phyloP scores from a whole-genome alignment of 306 rosid species.

The Luffa aegyptiaca region DNA sequence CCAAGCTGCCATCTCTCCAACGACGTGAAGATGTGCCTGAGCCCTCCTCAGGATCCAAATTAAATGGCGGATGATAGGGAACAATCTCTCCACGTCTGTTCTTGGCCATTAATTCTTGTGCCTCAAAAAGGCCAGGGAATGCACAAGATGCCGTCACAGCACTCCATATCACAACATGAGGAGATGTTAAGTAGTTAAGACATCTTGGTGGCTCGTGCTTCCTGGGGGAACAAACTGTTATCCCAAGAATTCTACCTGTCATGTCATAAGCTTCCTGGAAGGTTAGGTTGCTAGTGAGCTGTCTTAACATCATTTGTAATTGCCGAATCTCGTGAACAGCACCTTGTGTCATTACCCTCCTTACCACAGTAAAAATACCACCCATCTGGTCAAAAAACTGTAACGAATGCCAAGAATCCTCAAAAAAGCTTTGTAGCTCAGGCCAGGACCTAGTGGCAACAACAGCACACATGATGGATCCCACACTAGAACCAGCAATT shows the following conservation, averaged over 20 bases:
- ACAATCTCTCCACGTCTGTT: slow-evolving; percentile 88
- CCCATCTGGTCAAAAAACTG: slow-evolving; percentile 91
- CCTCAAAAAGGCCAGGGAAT: slow-evolving; percentile 97
- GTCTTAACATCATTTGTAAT: slow-evolving; percentile 81
- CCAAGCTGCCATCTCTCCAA: slow-evolving; percentile 98
- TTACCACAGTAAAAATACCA: slow-evolving; percentile 80
- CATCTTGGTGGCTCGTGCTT: slow-evolving; percentile 98
- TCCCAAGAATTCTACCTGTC: slow-evolving; percentile 94
- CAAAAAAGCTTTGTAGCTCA: slow-evolving; percentile 87
- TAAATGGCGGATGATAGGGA: slow-evolving; percentile 92
- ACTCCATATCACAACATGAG: slow-evolving; percentile 97
- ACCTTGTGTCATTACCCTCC: slow-evolving; percentile 70
- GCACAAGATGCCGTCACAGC: slow-evolving; percentile 99
- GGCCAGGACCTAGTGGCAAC: slow-evolving; percentile 98
- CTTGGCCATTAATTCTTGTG: slow-evolving; percentile 98
- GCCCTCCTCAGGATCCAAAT: slow-evolving; percentile 82
- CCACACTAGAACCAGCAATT: slow-evolving; percentile 96
- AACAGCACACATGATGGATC: slow-evolving; percentile 86
- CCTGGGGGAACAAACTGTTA: slow-evolving; percentile 94
- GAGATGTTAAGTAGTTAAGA: slow-evolving; percentile 95
- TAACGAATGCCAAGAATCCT: slow-evolving; percentile 77
- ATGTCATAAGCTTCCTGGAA: slow-evolving; percentile 98
- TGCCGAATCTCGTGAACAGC: slow-evolving; percentile 95
- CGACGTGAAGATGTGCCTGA: slow-evolving; percentile 54
- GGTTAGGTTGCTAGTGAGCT: slow-evolving; percentile 82